These are phyloP conservation scores for Rhodocollybia butyracea DNA, from an alignment of 768 basidiomycete species.

Conservation along the genomic window DNA sequence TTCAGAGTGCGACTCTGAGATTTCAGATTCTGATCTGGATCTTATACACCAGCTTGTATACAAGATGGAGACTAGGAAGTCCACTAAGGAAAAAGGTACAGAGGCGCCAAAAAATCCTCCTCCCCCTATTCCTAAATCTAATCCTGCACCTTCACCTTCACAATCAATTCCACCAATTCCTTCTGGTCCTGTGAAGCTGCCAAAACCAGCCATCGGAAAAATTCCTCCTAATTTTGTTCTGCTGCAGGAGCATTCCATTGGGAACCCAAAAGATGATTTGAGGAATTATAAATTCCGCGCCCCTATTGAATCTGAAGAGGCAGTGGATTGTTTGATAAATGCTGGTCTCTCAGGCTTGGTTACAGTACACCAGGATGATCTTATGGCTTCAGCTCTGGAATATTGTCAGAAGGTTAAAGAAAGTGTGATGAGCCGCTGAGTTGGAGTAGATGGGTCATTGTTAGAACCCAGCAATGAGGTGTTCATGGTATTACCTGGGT, in stretches of 20 bases:
- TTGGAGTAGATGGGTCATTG: neutral
- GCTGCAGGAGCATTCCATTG: neutral
- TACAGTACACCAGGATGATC: neutral
- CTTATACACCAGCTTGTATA: neutral
- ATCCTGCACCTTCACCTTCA: no score
- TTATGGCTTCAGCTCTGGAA: neutral
- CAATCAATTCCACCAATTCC: no score
- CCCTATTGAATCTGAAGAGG: neutral
- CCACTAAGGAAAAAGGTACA: neutral
- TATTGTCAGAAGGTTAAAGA: neutral
- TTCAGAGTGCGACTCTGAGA: neutral
- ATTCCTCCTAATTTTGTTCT: neutral
- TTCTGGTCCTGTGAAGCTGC: neutral
- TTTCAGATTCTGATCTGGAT: neutral
- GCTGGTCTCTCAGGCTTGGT: neutral
- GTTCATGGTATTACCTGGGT: neutral
- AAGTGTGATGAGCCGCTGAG: neutral
- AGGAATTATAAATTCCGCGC: neutral
- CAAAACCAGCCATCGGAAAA: neutral
- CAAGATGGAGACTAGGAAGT: neutral
- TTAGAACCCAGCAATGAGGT: neutral
- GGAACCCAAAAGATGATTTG: neutral
- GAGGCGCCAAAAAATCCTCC: neutral
- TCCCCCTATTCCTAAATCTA: neutral
- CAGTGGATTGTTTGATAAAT: neutral